phyloP scores from a whole-genome alignment of 2,329 filamentous ascomycete genomes.

The Ophiostoma perfectum region DNA sequence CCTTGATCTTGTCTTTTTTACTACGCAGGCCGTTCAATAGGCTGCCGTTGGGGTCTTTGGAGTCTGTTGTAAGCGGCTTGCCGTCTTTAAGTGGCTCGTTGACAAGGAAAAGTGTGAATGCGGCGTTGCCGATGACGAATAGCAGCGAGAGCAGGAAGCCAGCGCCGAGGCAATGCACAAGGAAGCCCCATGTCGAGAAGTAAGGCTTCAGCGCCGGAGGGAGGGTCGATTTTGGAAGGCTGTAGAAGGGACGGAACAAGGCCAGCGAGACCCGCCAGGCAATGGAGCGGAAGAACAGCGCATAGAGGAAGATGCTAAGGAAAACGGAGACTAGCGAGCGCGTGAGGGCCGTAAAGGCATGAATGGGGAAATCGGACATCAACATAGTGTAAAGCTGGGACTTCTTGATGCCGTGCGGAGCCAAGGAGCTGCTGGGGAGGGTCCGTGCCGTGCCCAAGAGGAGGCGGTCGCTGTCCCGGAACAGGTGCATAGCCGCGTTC shows the following conservation, averaged over 20 bases:
- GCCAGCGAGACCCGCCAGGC: slow-evolving; percentile 66
- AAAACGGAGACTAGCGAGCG: slow-evolving; percentile 39
- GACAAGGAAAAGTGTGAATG: slow-evolving; percentile 75
- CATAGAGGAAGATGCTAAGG: slow-evolving; percentile 55
- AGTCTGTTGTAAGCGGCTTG: slow-evolving; percentile 76
- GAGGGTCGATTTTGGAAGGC: slow-evolving; percentile 65
- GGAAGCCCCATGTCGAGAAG: slow-evolving; percentile 44
- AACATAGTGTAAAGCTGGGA: slow-evolving; percentile 29
- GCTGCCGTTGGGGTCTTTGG: slow-evolving; percentile 87
- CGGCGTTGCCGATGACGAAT: slow-evolving; percentile 71
- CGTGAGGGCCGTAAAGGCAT: slow-evolving; percentile 38
- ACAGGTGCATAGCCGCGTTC: slow-evolving; percentile 67
- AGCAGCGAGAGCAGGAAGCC: slow-evolving; percentile 63
- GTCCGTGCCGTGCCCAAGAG: slow-evolving; percentile 39
- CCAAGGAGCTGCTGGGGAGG: not conserved
- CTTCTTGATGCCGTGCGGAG: not conserved
- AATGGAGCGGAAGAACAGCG: slow-evolving; percentile 53
- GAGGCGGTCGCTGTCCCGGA: slow-evolving; percentile 67
- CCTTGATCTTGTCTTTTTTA: slow-evolving; percentile 71
- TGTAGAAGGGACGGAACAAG: slow-evolving; percentile 67
- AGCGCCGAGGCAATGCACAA: slow-evolving; percentile 53
- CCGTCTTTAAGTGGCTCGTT: slow-evolving; percentile 77
- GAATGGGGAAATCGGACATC: slow-evolving; percentile 36
- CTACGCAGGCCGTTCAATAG: slow-evolving; percentile 76
- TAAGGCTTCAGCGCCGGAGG: slow-evolving; percentile 55